A percentile compares a stretch with the other conserved stretches of the same genome.
Evolutionary conservation across 208 protist genomes (phyloP).

Genomic region (Trypanosomatidae sp.): DNA sequence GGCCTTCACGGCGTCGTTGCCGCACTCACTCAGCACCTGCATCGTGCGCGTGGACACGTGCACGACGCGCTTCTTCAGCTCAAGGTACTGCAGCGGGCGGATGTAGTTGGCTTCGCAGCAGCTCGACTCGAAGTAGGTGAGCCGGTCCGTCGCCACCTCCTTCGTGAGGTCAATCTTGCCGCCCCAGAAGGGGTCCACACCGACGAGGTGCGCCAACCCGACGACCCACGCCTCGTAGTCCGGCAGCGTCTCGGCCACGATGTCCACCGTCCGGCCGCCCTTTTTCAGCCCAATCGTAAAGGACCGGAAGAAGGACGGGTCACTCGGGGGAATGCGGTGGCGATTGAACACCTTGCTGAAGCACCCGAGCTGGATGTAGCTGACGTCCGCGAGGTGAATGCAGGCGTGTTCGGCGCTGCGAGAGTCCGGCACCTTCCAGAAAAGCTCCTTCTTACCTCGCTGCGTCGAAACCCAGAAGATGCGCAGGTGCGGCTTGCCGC

Average conservation of each 20-base stretch:
- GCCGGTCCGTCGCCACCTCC: constrained; percentile 59
- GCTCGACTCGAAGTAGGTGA: constrained; percentile 82
- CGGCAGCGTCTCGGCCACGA: constrained; percentile 81
- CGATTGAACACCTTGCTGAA: constrained; percentile 92
- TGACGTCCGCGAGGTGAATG: constrained; percentile 76
- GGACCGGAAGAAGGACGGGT: constrained; percentile 83
- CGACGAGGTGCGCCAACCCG: constrained; percentile 78
- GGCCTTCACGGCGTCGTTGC: constrained; percentile 73
- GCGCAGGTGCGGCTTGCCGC: constrained; percentile 86
- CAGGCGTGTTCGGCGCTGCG: constrained; percentile 44
- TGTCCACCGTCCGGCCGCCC: constrained; percentile 89
- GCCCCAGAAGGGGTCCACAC: constrained; percentile 90
- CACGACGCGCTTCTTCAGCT: constrained; percentile 74
- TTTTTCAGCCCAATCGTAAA: constrained; percentile 86
- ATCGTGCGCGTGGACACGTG: constrained; percentile 42
- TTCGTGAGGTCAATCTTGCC: constrained; percentile 83
- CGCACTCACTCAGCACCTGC: constrained; percentile 55
- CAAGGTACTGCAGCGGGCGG: constrained; percentile 73
- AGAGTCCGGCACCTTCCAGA: constrained; percentile 75
- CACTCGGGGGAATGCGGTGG: constrained; percentile 49
- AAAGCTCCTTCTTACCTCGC: constrained; percentile 50
- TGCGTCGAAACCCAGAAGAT: constrained; percentile 84
- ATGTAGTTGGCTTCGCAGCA: constrained; percentile 91
- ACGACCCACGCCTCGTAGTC: constrained; percentile 95
- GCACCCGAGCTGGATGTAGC: constrained; percentile 87